Base-by-base conservation (phyloP, 306 rosid genomes). In the Arachis stenosperma region DNA sequence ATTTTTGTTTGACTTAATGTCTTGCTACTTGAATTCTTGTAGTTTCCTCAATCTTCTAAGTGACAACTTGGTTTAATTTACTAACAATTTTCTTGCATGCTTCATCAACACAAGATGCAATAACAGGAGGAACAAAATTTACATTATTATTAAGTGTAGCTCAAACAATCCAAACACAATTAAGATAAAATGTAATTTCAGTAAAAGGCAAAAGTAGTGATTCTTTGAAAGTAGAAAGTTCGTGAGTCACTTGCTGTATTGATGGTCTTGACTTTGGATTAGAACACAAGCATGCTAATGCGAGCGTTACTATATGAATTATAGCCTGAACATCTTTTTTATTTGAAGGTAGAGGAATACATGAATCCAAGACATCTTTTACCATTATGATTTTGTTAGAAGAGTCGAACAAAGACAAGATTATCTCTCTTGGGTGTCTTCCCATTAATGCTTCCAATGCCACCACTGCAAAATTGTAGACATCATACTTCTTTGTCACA, bases 401-500 rank as follows among this genome's bases (percentile, higher is more conserved):
- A 43, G 55, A 6, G 5, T 43, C 10, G 9, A 65, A 14, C 9
- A 66, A 65, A 54, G 59, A 42, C 9, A 48, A 55, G 8, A 56
- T 54, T 9, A 43, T 0, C 5, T 71, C 75, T 8, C 57, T 5
- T 4, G 67, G 75, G 29, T 71, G 75, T 1, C 9, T n/a, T 13
- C 79, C 66, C 79, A 43, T 75, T 9, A 74, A 22, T 3, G 56
- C 40, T 54, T 74, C 78, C 12, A 74, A 30, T 5, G 58, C 43
- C 36, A 64, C 65, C 36, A 64, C 72, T 52, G 48, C 72, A 53
- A 74, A 74, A 0, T 48, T 74, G 5, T 74, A 74, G 9, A 74
- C 73, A 65, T 75, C 79, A 29, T 66, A 54, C 65, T 75, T 75
- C 13, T 33, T 15, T 27, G 79, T 75, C 5, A 17, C 17, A 17